Conservation (phyloP, 306 rosid genomes). For the Trifolium subterraneum region DNA sequence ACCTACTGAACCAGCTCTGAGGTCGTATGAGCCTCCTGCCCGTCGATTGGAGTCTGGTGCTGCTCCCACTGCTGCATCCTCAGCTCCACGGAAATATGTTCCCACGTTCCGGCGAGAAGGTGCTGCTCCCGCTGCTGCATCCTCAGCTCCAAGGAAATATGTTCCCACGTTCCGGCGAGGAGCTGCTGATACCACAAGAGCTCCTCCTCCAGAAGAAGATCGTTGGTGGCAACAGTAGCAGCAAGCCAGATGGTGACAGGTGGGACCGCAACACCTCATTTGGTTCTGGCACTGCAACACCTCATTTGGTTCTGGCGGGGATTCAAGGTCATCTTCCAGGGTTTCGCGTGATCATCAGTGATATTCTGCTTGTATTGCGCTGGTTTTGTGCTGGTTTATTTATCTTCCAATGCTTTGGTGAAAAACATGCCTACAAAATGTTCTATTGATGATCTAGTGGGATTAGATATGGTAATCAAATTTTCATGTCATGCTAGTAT, state of each 20-base stretch:
- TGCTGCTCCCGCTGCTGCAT: constrained; percentile 45
- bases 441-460: constrained; percentile 37
- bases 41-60: constrained; percentile 57
- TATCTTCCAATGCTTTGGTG: constrained; percentile 35
- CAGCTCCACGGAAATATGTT: constrained; percentile 65
- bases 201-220: constrained; percentile 64
- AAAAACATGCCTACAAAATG: constrained; percentile 39
- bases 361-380: too few relatives aligned
- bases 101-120: constrained; percentile 63
- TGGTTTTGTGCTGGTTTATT: constrained; percentile 41
- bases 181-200: constrained; percentile 49
- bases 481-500: constrained; percentile 17
- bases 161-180: constrained; percentile 71
- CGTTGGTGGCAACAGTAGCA: constrained; percentile 56
- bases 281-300: constrained; percentile 57
- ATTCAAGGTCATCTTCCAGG: constrained; percentile 73
- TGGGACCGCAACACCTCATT: constrained; percentile 71
- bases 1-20: constrained; percentile 50
- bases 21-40: constrained; percentile 49
- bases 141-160: constrained; percentile 59
- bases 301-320: constrained; percentile 56
- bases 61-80: constrained; percentile 47
- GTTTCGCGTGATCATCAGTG: constrained; percentile 40
- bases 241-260: constrained; percentile 58
- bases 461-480: constrained; percentile 37